These are phyloP conservation scores for Sarocladium brachiariae DNA, from an alignment of 2,329 filamentous ascomycete species.

Conservation along the genomic window DNA sequence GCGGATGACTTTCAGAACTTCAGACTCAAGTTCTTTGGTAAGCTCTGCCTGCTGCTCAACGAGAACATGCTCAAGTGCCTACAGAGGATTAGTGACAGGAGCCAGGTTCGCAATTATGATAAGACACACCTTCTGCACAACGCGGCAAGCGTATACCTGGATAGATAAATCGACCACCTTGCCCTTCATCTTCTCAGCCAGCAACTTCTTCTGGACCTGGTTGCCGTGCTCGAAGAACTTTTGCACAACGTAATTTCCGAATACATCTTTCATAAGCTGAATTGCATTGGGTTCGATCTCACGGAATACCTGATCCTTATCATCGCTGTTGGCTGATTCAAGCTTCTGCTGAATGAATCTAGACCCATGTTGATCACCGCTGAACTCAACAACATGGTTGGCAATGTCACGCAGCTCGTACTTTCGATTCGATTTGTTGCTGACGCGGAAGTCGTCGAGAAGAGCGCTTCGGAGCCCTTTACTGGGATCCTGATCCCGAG, in stretches of 20 bases:
- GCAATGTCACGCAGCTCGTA: constrained; percentile 89
- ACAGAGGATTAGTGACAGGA: constrained; percentile 10
- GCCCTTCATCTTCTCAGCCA: constrained; percentile 82
- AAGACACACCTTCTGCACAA: constrained; percentile 78
- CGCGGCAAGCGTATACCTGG: constrained; percentile 90
- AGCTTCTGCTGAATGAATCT: constrained; percentile 93
- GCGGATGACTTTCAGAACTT: constrained; percentile 71
- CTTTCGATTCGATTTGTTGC: constrained; percentile 62
- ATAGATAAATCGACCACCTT: constrained; percentile 72
- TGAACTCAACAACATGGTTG: constrained; percentile 84
- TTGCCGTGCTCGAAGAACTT: constrained; percentile 97
- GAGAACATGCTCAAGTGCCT: constrained; percentile 84
- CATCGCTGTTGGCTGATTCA: constrained; percentile 87
- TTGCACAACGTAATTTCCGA: constrained; percentile 97
- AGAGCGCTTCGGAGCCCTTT: constrained; percentile 62
- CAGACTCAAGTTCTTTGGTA: constrained; percentile 71
- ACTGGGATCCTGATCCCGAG: constrained; percentile 50
- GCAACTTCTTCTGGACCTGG: constrained; percentile 81
- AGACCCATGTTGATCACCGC: constrained; percentile 91
- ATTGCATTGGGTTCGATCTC: constrained; percentile 81
- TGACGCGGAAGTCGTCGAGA: constrained; percentile 73
- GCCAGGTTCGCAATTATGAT: neutral
- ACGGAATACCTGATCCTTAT: constrained; percentile 83
- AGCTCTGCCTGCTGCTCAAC: constrained; percentile 85
- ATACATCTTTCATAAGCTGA: constrained; percentile 91